Evolutionary conservation across 2,329 filamentous ascomycete genomes (phyloP).

Genomic region (Exophiala xenobiotica): DNA sequence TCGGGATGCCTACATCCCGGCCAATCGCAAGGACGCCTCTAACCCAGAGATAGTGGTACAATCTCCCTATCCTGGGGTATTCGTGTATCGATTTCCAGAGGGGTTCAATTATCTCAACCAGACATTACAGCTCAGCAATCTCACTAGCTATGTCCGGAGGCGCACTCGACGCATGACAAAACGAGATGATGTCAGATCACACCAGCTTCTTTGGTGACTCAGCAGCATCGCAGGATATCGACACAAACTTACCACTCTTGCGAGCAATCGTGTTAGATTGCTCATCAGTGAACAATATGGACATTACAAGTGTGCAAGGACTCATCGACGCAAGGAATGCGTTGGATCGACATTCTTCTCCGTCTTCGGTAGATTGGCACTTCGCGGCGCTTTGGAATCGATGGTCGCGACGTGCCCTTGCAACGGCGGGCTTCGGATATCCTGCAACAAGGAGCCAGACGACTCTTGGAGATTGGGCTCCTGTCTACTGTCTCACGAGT

Average conservation of each 20-base stretch:
- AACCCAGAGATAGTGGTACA: slow-evolving; percentile 50
- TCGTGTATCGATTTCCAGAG: slow-evolving; percentile 57
- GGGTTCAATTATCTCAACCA: slow-evolving; percentile 60
- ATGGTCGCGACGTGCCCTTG: slow-evolving; percentile 58
- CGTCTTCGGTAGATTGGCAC: slow-evolving; percentile 40
- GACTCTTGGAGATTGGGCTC: not conserved
- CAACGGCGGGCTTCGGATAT: slow-evolving; percentile 55
- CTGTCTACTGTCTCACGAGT: not conserved
- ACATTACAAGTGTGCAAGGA: slow-evolving; percentile 56
- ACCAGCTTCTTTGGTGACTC: slow-evolving; percentile 51
- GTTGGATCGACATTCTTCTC: slow-evolving; percentile 52
- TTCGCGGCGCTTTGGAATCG: slow-evolving; percentile 55
- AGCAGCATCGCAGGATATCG: slow-evolving; percentile 32
- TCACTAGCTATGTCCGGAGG: slow-evolving; percentile 49
- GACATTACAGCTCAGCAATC: slow-evolving; percentile 51
- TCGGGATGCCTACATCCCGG: slow-evolving; percentile 48
- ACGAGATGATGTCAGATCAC: slow-evolving; percentile 20
- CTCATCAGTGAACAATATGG: slow-evolving; percentile 55
- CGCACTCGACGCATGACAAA: slow-evolving; percentile 49
- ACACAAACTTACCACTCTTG: slow-evolving; percentile 46
- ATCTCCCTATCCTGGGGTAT: slow-evolving; percentile 55
- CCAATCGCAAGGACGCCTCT: slow-evolving; percentile 52
- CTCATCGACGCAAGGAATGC: slow-evolving; percentile 56
- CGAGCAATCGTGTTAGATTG: slow-evolving; percentile 59
- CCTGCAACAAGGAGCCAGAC: slow-evolving; percentile 21